Evolutionary conservation across 2,329 filamentous ascomycete species (phyloP), one percentile per base, ranked within the genome.

Genomic region (Acrocalymma vagum): DNA sequence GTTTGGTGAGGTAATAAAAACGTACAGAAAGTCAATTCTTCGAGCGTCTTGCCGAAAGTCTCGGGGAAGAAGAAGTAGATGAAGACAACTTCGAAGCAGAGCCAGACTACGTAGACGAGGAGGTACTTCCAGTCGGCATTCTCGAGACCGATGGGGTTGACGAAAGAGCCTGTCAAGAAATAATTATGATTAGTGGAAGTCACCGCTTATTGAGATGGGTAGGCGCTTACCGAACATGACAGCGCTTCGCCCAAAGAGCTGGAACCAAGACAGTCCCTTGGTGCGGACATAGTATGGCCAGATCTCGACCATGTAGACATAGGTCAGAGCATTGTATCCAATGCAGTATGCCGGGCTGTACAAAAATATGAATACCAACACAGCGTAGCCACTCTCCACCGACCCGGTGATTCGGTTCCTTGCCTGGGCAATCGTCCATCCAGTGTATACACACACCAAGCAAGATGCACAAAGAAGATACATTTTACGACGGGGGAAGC

Each of bases 111-210:
- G 15, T 82, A 86, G 60, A 85, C 82, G 32, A 85, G 69, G 71
- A 83, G 83, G 37, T 86, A 82, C 63, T 85, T 78, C 80, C 82
- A 86, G 32, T 63, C 60, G 5, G 84, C 69, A 42, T 78, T 75
- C 39, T 82, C 74, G 73, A 84, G 84, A 5, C 82, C 84, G 47
- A 85, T 74, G 53, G 80, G 80, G 70, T 87, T 86, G 48, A 78
- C 79, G 49, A 72, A 82, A 67, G 81, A 81, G 51, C 79, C 55
- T 57, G 31, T 27, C n/a, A n/a, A n/a, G n/a, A n/a, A n/a, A n/a
- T n/a, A n/a, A 25, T 9, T 3, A 3, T 13, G 9, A 24, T 34
- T 37, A 46, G 18, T 24, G 7, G 1, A n/a, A n/a, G 9, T 15
- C 21, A 18, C 11, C 7, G 13, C 6, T 20, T 13, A 9, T 14